These are phyloP conservation scores for Aspergillus candidus DNA, from an alignment of 2,329 filamentous ascomycete genomes.

Conservation along the genomic window DNA sequence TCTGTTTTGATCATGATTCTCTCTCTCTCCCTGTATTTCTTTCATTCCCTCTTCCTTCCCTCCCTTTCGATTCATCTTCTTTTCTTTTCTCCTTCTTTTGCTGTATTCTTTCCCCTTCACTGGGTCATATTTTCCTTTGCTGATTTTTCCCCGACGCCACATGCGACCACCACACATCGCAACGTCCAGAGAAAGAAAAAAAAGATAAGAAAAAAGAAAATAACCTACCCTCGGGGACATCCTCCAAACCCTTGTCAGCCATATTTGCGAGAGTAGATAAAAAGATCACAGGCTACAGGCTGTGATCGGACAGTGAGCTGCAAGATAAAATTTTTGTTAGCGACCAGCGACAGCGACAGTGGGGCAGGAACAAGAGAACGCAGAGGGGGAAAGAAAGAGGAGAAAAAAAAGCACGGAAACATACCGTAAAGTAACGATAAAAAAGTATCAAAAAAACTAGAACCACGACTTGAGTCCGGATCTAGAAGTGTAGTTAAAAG, in stretches of 20 bases:
- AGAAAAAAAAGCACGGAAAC: conserved; percentile 7
- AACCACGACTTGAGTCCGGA: conserved; percentile 24
- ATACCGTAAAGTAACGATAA: background rate
- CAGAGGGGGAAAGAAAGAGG: conserved; percentile 19
- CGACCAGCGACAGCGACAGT: conserved; percentile 31
- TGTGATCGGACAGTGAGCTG: conserved; percentile 52
- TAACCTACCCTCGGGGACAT: conserved; percentile 85
- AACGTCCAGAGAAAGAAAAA: conserved; percentile 3
- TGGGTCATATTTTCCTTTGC: too few relatives aligned
- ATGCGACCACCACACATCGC: conserved; percentile 4
- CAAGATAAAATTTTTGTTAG: conserved; percentile 26
- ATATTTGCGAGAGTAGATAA: conserved; percentile 70
- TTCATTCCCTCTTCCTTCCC: conserved; percentile 3
- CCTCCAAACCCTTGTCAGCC: conserved; percentile 99
- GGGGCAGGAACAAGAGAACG: conserved; percentile 14
- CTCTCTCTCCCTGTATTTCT: conserved; percentile 7
- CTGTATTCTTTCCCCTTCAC: too few relatives aligned
- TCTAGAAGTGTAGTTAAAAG: conserved; percentile 31
- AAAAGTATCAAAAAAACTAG: conserved; percentile 23
- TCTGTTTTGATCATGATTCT: conserved; percentile 11
- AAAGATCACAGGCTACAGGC: conserved; percentile 67
- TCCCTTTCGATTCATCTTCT: background rate
- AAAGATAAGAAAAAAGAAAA: conserved; percentile 5
- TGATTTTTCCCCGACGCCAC: background rate
- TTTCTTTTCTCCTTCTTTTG: too few relatives aligned